Conservation (phyloP, 2,329 filamentous ascomycete species). For the Calonectria montana region DNA sequence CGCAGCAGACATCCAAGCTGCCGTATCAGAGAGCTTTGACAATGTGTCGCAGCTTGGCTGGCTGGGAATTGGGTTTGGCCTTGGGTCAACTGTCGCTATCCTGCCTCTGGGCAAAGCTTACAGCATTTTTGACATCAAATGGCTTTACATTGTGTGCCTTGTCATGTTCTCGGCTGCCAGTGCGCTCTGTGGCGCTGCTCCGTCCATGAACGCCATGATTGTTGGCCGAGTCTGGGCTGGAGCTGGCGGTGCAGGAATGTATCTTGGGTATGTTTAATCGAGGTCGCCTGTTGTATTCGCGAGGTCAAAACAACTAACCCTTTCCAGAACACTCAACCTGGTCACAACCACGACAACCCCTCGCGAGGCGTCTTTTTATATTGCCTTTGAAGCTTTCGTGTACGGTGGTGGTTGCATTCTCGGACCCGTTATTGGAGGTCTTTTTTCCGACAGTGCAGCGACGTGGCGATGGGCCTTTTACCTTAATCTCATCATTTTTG, state of each 20-base stretch:
- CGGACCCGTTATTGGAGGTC: slow-evolving; percentile 55
- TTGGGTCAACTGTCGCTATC: slow-evolving; percentile 32
- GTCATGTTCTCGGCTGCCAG: slow-evolving; percentile 44
- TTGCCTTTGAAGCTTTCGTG: slow-evolving; percentile 37
- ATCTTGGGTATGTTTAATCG: slow-evolving; percentile 28
- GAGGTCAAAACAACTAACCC: neutral
- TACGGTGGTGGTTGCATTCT: slow-evolving; percentile 57
- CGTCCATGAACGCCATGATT: slow-evolving; percentile 58
- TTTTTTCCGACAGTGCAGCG: slow-evolving; percentile 51
- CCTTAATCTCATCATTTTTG: slow-evolving; percentile 64
- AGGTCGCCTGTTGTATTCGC: neutral
- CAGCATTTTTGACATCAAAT: slow-evolving; percentile 56
- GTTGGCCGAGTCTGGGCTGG: slow-evolving; percentile 57
- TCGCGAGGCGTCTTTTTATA: slow-evolving; percentile 43
- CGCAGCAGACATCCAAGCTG: slow-evolving; percentile 30
- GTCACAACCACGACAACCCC: slow-evolving; percentile 23
- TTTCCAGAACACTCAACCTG: slow-evolving; percentile 26
- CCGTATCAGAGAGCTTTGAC: slow-evolving; percentile 30
- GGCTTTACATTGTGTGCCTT: slow-evolving; percentile 45
- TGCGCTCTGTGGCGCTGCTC: slow-evolving; percentile 56
- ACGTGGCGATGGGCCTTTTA: slow-evolving; percentile 61
- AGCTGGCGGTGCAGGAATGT: slow-evolving; percentile 49
- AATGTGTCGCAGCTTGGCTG: slow-evolving; percentile 35
- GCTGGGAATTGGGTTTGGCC: slow-evolving; percentile 31
- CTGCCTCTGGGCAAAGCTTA: slow-evolving; percentile 34